These are phyloP conservation scores for Aspergillus bridgeri DNA, from an alignment of 495 filamentous ascomycete genomes.

Conservation along the genomic window DNA sequence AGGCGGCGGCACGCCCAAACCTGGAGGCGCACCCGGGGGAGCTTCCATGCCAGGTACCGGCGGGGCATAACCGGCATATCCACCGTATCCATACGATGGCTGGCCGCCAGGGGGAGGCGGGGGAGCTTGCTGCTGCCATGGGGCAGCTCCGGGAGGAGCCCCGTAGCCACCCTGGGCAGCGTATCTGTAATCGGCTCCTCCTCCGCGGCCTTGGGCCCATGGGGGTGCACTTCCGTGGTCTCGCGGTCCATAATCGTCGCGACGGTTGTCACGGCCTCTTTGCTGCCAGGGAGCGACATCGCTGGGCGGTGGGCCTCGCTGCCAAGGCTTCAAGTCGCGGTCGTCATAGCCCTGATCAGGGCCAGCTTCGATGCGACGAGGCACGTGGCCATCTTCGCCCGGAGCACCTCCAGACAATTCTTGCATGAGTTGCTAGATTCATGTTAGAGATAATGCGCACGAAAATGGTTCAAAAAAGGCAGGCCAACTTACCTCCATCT, in stretches of 20 bases:
- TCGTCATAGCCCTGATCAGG: conserved; percentile 57
- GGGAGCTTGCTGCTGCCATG: conserved; percentile 60
- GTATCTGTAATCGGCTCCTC: conserved; percentile 51
- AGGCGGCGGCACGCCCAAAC: conserved; percentile 63
- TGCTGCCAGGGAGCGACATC: conserved; percentile 76
- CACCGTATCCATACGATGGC: conserved; percentile 51
- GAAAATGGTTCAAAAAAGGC: neutral
- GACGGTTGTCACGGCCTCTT: conserved; percentile 56
- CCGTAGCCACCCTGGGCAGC: conserved; percentile 32
- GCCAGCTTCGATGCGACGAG: conserved; percentile 84
- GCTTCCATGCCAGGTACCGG: conserved; percentile 57
- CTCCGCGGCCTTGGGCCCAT: conserved; percentile 49
- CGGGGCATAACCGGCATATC: conserved; percentile 55
- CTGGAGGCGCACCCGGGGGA: conserved; percentile 60
- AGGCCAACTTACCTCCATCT: conserved; percentile 74
- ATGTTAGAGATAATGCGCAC: conserved; percentile 25
- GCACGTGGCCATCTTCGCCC: conserved; percentile 58
- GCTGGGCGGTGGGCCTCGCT: conserved; percentile 72
- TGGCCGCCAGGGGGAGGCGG: conserved; percentile 49
- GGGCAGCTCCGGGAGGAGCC: conserved; percentile 54
- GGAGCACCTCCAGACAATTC: conserved; percentile 81
- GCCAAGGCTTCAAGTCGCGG: conserved; percentile 78
- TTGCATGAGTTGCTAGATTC: conserved; percentile 85
- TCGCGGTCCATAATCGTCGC: conserved; percentile 49
- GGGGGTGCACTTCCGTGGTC: conserved; percentile 48